Base-by-base conservation (phyloP, 1,284 basidiomycete genomes). In the Leccinum proliferum region DNA sequence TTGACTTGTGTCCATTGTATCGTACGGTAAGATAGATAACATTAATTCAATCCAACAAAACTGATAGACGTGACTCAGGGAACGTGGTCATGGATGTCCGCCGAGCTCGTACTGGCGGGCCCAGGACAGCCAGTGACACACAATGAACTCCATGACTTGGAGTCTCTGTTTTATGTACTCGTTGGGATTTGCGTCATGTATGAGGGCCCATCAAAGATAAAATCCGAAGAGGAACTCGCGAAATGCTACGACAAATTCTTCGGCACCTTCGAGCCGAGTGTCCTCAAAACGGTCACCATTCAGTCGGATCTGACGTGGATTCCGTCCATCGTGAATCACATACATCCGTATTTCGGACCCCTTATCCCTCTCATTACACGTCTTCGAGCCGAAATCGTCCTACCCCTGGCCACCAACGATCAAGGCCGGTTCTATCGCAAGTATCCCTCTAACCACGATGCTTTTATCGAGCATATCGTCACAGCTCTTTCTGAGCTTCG, bases 1-100 rank as follows among this genome's bases (percentile, higher is more conserved):
- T 62, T 29, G 61, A 64, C 21, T 52, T 48, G 37, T 63, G 57
- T 10, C 61, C 58, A 21, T 61, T 64, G 25, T 56, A 62, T 41
- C 18, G 29, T 21, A 64, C 41, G 4, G 61, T 57, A 41, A 52
- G 53, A 6, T 29, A 37, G 21, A 11, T 21, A 21, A 52, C 11
- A 6, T 52, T 52, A 11, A 52, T 25, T 52, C 11, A 52, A 25
- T 52, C 21, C 25, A 21, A 21, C 21, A 21, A 52, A 25, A 21
- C 21, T 52, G 48, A 21, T 10, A 18, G n/a, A 52, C 11, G 11
- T 52, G 18, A 14, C 48, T 52, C 25, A 52, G 50, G 50, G 21
- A 12, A 52, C 50, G 14, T 52, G 50, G 50, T 52, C 50, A 25
- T 52, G 50, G 50, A 52, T 52, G 50, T 21, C 50, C 12, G 50